Percentiles rank a stretch among this genome's conserved stretches.
Conservation (phyloP, 805 yeast genomes). For the Wickerhamomyces mucosus region DNA sequence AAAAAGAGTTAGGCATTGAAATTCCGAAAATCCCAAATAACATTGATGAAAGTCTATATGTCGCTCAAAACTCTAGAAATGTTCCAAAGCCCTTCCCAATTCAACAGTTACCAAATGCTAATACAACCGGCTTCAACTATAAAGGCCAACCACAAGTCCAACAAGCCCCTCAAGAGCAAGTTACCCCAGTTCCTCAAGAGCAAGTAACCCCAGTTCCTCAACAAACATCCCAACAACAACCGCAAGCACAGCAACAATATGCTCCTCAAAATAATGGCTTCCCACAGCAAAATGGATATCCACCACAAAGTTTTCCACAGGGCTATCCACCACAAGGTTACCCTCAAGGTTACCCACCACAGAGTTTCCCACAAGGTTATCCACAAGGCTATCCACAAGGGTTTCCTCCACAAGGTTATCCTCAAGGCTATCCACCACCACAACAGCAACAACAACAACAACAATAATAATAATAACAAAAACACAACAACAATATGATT, state of each 20-base stretch:
- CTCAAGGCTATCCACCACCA: slow-evolving; percentile 12
- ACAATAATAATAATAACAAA: too few species aligned
- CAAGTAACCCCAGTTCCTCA: slow-evolving; percentile 2
- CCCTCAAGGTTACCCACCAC: slow-evolving; percentile 13
- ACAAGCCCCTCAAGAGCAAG: slow-evolving; percentile 19
- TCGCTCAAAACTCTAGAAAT: slow-evolving; percentile 61
- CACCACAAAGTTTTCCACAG: slow-evolving; percentile 12
- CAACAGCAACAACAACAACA: too few species aligned
- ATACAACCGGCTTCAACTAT: slow-evolving; percentile 28
- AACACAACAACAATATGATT: too few species aligned
- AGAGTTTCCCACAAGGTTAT: slow-evolving; percentile 11
- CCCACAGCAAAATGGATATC: slow-evolving; percentile 15
- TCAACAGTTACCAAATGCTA: slow-evolving; percentile 40
- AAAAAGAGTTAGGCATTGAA: slow-evolving; percentile 95
- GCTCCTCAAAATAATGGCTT: slow-evolving; percentile 16
- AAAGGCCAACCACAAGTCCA: slow-evolving; percentile 33
- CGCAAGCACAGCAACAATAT: slow-evolving; percentile 15
- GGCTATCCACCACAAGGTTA: slow-evolving; percentile 8
- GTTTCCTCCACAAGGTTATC: slow-evolving; percentile 11
- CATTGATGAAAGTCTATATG: slow-evolving; percentile 83
- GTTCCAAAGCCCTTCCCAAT: slow-evolving; percentile 89
- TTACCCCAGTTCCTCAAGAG: slow-evolving; percentile 6
- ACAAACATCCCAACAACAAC: slow-evolving; percentile 15
- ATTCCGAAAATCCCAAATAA: slow-evolving; percentile 94
- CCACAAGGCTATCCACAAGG: slow-evolving; percentile 10